Base-by-base conservation (phyloP, 1,284 basidiomycete genomes). In the Cryptococcus neoformans region DNA sequence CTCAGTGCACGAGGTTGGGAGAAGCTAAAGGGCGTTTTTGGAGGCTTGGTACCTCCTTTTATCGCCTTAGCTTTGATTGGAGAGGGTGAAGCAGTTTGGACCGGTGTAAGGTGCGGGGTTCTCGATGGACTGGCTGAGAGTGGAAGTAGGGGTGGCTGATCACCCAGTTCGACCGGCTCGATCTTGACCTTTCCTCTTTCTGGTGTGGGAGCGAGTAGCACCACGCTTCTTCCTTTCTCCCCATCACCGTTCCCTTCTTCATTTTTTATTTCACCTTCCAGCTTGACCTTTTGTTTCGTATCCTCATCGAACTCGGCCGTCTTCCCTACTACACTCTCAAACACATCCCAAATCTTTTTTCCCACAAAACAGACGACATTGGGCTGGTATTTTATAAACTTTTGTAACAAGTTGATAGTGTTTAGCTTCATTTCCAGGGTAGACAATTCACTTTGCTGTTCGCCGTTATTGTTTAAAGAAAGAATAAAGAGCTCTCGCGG, bases 341-440 rank as follows among this genome's bases (percentile, higher is more conserved):
- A 81, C 6, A 78, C 76, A 39, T 83, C 80, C 74, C 86, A 86
- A 37, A 90, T 89, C 39, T 81, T 82, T 56, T 88, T 82, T 0
- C 88, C 88, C 4, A 89, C 84, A 65, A 89, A 88, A 62, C 86
- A 87, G 0, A 88, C 81, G 4, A 87, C 77, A 2, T 78, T 78
- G 0, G 88, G 88, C 2, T 80, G 80, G 59, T 80, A 79, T n/a
- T 62, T 70, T 0, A 74, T 63, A 34, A 90, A 74, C 67, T 89
- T 90, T 4, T 59, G 60, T 0, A 88, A 76, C 5, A 92, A 76
- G 0, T 62, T 53, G 0, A 81, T 80, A 0, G 85, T 84, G 4
- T 79, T 75, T 0, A 78, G 74, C 0, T 73, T 67, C 74, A 84
- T 83, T 67, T 88, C 87, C 1, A 73, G 62, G 3, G 67, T 70